Percentiles rank a stretch among this genome's conserved stretches.
Conservation (phyloP, 2,329 filamentous ascomycete genomes). For the Colletotrichum kahawae region DNA sequence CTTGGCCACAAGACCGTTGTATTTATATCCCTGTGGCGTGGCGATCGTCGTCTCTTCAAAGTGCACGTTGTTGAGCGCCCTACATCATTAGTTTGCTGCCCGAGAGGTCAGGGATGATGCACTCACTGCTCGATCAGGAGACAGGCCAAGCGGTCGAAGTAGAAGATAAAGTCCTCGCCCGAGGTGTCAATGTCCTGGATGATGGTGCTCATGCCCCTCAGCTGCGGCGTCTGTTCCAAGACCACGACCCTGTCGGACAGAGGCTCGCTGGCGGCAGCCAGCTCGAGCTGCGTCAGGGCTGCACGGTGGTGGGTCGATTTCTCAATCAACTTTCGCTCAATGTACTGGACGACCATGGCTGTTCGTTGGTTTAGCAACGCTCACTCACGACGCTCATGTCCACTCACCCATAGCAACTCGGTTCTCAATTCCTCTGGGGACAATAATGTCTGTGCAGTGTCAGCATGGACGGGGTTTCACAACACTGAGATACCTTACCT, state of each 20-base stretch:
- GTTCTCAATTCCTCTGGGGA: constrained; percentile 94
- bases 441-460: constrained; percentile 75
- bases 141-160: constrained; percentile 89
- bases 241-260: constrained; percentile 78
- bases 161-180: constrained; percentile 94
- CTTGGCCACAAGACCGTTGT: constrained; percentile 72
- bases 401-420: constrained; percentile 80
- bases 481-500: constrained; percentile 48
- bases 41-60: constrained; percentile 69
- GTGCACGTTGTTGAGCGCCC: constrained; percentile 77
- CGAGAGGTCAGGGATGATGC: too few relatives aligned
- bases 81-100: constrained; percentile 34
- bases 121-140: constrained; percentile 79
- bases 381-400: not conserved
- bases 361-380: not conserved
- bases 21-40: constrained; percentile 74
- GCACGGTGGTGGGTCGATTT: constrained; percentile 86
- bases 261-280: constrained; percentile 72
- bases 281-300: constrained; percentile 77
- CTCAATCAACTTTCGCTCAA: constrained; percentile 82
- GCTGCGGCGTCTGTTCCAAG: constrained; percentile 78
- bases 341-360: constrained; percentile 94
- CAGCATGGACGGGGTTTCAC: constrained; percentile 1
- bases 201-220: constrained; percentile 88
- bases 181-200: constrained; percentile 80